Percentiles rank a stretch among this genome's conserved stretches.
These are phyloP conservation scores for Phytopythium sindhum DNA, from an alignment of 352 stramenopile species.

Conservation along the genomic window DNA sequence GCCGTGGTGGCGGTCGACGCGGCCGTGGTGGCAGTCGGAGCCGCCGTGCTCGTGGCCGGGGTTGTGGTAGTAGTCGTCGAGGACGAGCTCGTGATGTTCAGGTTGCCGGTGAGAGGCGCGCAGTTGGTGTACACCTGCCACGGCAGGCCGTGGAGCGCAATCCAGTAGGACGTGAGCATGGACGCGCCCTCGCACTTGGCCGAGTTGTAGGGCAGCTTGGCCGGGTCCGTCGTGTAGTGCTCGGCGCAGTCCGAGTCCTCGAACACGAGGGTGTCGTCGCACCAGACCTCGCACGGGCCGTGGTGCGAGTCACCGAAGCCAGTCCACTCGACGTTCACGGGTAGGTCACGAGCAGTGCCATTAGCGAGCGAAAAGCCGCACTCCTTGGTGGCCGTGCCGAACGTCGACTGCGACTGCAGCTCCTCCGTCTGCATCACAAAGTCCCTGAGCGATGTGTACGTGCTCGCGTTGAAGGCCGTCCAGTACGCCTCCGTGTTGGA, in stretches of 20 bases:
- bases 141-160: conserved; percentile 25
- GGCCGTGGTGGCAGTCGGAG: conserved; percentile 10
- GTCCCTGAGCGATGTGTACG: conserved; percentile 28
- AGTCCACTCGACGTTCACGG: conserved; percentile 33
- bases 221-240: conserved; percentile 22
- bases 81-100: conserved; percentile 21
- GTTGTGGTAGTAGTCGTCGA: conserved; percentile 21
- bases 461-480: conserved; percentile 23
- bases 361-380: conserved; percentile 31
- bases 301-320: conserved; percentile 24
- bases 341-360: conserved; percentile 30
- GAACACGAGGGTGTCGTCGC: conserved; percentile 29
- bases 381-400: conserved; percentile 26
- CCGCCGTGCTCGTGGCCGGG: conserved; percentile 16
- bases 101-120: conserved; percentile 11
- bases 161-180: conserved; percentile 30
- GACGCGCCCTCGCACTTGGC: conserved; percentile 19
- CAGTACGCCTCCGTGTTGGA: conserved; percentile 26
- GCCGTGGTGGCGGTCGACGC: neutral
- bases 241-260: conserved; percentile 28
- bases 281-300: conserved; percentile 39
- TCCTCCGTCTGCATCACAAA: conserved; percentile 20
- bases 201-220: too few relatives aligned
- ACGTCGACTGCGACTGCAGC: conserved; percentile 16
- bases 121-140: conserved; percentile 39